Evolutionary conservation across 2,329 filamentous ascomycete species (phyloP).

Genomic region (Fusarium ambrosium): DNA sequence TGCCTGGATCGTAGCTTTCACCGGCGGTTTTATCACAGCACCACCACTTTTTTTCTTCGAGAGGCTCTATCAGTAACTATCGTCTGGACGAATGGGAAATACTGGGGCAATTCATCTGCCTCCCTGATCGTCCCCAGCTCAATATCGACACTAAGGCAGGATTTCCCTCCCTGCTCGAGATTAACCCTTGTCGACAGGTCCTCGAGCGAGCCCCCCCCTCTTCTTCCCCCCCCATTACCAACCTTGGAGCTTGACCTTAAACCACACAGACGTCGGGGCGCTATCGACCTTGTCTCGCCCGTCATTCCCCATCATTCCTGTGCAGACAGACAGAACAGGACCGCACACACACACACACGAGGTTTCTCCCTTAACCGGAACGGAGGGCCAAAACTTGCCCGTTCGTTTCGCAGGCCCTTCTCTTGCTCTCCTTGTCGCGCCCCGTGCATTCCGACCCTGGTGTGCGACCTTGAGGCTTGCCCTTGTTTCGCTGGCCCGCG

Average conservation of each 20-base stretch:
- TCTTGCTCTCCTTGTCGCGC: conserved; percentile 23
- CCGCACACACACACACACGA: conserved; percentile 21
- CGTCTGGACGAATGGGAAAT: background rate
- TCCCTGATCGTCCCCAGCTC: conserved; percentile 21
- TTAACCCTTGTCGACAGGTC: conserved; percentile 14
- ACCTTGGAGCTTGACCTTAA: background rate
- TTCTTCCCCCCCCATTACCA: background rate
- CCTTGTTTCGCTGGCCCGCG: conserved; percentile 44
- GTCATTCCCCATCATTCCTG: conserved; percentile 52
- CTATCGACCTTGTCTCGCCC: conserved; percentile 51
- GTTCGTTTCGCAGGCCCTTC: conserved; percentile 22
- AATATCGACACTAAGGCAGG: conserved; percentile 16
- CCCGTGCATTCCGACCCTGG: conserved; percentile 47
- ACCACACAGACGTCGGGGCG: conserved; percentile 19
- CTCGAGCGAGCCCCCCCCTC: background rate
- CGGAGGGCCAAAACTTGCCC: conserved; percentile 35
- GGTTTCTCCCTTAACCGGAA: conserved; percentile 49
- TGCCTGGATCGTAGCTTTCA: background rate
- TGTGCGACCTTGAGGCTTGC: conserved; percentile 43
- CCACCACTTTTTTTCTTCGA: background rate
- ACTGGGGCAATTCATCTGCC: conserved; percentile 18
- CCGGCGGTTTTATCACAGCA: background rate
- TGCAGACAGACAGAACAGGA: conserved; percentile 11
- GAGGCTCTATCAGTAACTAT: background rate
- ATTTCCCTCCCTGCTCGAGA: conserved; percentile 26